Evolutionary conservation across 495 filamentous ascomycete genomes (phyloP), one percentile per base, ranked within the genome.

Genomic region (Saxophila tyrrhenica): DNA sequence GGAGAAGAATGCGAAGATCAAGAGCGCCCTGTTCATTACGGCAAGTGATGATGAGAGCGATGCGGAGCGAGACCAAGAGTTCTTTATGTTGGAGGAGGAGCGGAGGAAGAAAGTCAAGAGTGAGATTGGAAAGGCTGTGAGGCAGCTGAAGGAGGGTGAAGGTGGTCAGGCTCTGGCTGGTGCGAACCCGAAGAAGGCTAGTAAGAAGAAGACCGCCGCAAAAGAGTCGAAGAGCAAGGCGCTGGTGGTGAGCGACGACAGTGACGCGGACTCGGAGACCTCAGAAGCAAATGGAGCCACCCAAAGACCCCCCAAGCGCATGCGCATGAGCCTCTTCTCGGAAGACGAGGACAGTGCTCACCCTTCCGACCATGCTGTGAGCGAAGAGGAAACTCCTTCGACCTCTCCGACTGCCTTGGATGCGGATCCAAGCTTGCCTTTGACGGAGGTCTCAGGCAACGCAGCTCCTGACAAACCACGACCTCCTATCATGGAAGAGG

Each of bases 21-120:
- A 95, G 74, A 89, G 84, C 64, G 79, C 80, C 19, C 67, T 91
- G 39, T 94, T 80, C 65, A 84, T 98, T 35, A 75, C 83, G 56
- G 78, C 80, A 35, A 86, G 82, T 56, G 88, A 92, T 52, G 87
- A 94, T 56, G 79, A 74, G n/a, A 84, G 85, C 51, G 80, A 75
- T 59, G 77, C 75, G 32, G 81, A 84, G 48, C 71, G 72, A 39
- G 79, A 86, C 62, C 67, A 65, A 51, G 76, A 76, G 39, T 94
- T 92, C 66, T 94, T 89, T 70, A 63, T 64, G 5, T 69, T 73
- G n/a, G 86, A 92, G 67, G 75, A 77, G 65, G 69, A 76, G 54
- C 68, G 74, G 55, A 68, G 81, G 55, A 70, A 73, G 55, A 65
- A 68, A 35, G 76, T 81, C 54, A 68, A 67, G 47, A 66, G 70